A percentile compares a stretch with the other conserved stretches of the same genome.
phyloP scores from a whole-genome alignment of 495 filamentous ascomycete species.

The Cenococcum geophilum region DNA sequence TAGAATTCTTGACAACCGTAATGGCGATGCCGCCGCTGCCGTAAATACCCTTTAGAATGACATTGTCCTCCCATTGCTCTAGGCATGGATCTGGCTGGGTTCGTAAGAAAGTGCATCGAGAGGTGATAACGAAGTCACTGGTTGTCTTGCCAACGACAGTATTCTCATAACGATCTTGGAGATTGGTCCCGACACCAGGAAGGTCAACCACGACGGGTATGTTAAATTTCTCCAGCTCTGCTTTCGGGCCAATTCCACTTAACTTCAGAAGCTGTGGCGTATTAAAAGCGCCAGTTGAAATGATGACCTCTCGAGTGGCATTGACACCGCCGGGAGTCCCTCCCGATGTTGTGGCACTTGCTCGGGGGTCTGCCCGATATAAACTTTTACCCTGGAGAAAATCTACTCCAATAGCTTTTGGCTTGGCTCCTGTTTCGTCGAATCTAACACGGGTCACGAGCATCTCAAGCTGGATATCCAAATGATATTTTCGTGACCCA shows the following conservation, averaged over 20 bases:
- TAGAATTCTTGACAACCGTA: conserved; percentile 45
- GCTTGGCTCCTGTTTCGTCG: conserved; percentile 40
- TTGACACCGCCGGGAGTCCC: conserved; percentile 44
- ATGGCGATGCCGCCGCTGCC: conserved; percentile 45
- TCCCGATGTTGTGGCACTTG: conserved; percentile 16
- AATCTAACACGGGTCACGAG: conserved; percentile 58
- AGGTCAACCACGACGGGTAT: conserved; percentile 51
- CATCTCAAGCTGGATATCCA: conserved; percentile 55
- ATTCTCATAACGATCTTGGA: conserved; percentile 60
- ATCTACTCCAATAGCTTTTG: conserved; percentile 56
- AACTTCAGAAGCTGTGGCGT: conserved; percentile 59
- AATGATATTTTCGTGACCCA: conserved; percentile 42
- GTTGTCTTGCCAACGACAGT: conserved; percentile 43
- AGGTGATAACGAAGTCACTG: conserved; percentile 39
- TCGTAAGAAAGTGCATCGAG: conserved; percentile 46
- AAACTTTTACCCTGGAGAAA: conserved; percentile 55
- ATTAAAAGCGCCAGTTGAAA: conserved; percentile 57
- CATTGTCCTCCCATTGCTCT: conserved; percentile 40
- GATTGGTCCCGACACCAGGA: conserved; percentile 59
- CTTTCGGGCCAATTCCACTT: conserved; percentile 52
- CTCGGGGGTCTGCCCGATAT: conserved; percentile 53
- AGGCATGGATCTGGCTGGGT: conserved; percentile 45
- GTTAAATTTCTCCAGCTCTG: conserved; percentile 43
- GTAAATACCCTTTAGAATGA: conserved; percentile 45
- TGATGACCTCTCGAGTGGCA: conserved; percentile 56